Evolutionary conservation across 306 rosid genomes (phyloP).

Genomic region (Cicer yamashitae): DNA sequence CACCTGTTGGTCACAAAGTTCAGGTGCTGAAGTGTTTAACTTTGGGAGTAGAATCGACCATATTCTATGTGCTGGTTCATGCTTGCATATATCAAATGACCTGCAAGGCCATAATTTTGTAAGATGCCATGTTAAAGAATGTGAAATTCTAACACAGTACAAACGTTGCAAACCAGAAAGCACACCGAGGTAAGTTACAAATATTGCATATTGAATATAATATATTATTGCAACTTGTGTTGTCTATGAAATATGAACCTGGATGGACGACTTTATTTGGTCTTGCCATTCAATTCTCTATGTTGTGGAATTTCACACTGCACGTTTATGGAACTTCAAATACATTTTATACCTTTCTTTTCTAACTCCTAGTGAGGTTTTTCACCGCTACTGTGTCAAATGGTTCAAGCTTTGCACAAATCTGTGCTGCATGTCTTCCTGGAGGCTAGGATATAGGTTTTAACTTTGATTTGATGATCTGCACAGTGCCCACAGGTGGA

Average conservation of each 20-base stretch:
- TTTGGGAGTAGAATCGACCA: slow-evolving; percentile 92
- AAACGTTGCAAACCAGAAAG: slow-evolving; percentile 91
- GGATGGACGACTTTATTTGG: slow-evolving; percentile 1
- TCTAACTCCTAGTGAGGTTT: slow-evolving; percentile 23
- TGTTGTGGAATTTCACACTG: slow-evolving; percentile 22
- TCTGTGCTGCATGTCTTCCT: slow-evolving; percentile 40
- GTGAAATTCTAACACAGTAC: slow-evolving; percentile 81
- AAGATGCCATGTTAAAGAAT: slow-evolving; percentile 81
- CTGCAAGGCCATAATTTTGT: slow-evolving; percentile 69
- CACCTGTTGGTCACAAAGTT: slow-evolving; percentile 91
- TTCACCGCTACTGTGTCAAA: slow-evolving; percentile 20
- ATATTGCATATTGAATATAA: slow-evolving; percentile 1
- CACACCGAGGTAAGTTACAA: slow-evolving; percentile 62
- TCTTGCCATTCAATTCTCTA: slow-evolving; percentile 6
- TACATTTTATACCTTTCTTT: slow-evolving; percentile 2
- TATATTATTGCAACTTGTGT: slow-evolving; percentile 24
- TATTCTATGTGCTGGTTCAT: slow-evolving; percentile 80
- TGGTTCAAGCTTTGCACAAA: slow-evolving; percentile 21
- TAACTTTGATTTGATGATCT: slow-evolving; percentile 38
- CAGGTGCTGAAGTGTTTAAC: slow-evolving; percentile 94
- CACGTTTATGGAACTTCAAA: slow-evolving; percentile 20
- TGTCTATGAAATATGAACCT: not conserved
- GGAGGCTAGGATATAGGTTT: slow-evolving; percentile 11
- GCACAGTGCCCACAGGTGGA: slow-evolving; percentile 68
- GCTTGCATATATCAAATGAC: slow-evolving; percentile 71